Evolutionary conservation across 371 early-diverging fungal genomes (phyloP), one percentile per base, ranked within the genome.

Genomic region (Mucor piriformis): DNA sequence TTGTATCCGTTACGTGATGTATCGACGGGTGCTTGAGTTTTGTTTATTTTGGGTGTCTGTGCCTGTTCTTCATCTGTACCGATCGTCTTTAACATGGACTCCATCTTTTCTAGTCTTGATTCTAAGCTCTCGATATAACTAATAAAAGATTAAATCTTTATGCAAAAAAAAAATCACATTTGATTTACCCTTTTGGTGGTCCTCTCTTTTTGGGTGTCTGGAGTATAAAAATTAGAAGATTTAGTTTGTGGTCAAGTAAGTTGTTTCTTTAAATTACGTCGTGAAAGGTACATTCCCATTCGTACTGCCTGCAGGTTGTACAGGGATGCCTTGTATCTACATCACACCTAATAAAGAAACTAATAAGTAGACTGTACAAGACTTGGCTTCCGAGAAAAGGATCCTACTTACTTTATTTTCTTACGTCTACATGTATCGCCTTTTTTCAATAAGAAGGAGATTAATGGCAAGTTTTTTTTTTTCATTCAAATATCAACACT

Each of bases 341-440:
- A 65, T 76, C 76, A 42, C 79, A 79, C 46, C 79, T 79, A 61
- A 15, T 15, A 54, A 8, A 21, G n/a, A n/a, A n/a, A n/a, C n/a
- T n/a, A n/a, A n/a, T n/a, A n/a, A n/a, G n/a, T n/a, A n/a, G n/a
- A n/a, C n/a, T n/a, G n/a, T n/a, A n/a, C n/a, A n/a, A n/a, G n/a
- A n/a, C n/a, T n/a, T n/a, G n/a, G n/a, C n/a, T n/a, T n/a, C n/a
- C n/a, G n/a, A n/a, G n/a, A 37, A 18, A 20, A 50, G 20, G 7
- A 34, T 11, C 18, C 15, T 3, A 21, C 50, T 32, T 59, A 79
- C 79, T 74, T 76, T 50, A 76, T 76, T 47, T 79, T 79, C 50
- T 79, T 79, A 0, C 73, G 66, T 47, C 79, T 59, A 54, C 79
- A 79, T 5, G 69, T 70, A 72, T 79, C 79, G 33, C 79, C 79